Base-by-base conservation (phyloP, 495 filamentous ascomycete genomes). In the Hamigera avellanea region DNA sequence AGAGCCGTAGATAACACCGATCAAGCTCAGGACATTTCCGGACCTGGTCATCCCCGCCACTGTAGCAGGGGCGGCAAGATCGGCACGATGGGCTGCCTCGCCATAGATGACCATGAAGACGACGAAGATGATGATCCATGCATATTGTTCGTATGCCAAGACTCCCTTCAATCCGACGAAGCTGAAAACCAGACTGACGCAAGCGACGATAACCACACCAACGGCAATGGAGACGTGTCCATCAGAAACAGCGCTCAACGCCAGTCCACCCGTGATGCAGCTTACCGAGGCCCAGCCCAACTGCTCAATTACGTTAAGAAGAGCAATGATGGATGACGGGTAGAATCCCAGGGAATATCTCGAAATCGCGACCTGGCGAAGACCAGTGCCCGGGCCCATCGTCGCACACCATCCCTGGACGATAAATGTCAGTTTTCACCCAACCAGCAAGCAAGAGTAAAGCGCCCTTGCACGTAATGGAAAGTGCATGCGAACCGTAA, bases 101-200 rank as follows among this genome's bases (percentile, higher is more conserved):
- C 66, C 72, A 30, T 67, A 67, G 36, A 78, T 68, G 46, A 77
- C 59, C 41, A 76, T 51, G 54, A 77, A 77, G 33, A 78, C 66
- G 40, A 69, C 45, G 44, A 75, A 63, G 47, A 70, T 70, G 15
- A 71, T 40, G 13, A 71, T 46, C 75, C 75, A 80, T 12, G 75
- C 72, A 36, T 65, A 80, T 29, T 71, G 66, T 57, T 79, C 75
- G 40, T 74, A 80, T 8, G 65, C 43, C 45, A 80, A 66, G 19
- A 81, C 64, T 1, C 69, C 60, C 2, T 59, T 59, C 36, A 73
- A 68, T 16, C 77, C 77, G 47, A 75, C 69, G 45, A 78, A 73
- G 8, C 69, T 71, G 41, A 80, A 65, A 28, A 73, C 36, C 23
- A 79, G 61, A 31, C 64, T 55, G 26, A 80, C 42, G 21, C 75